Percentiles rank a stretch among this genome's conserved stretches.
Evolutionary conservation across 768 basidiomycete species (phyloP).

Genomic region (Suillus subaureus): DNA sequence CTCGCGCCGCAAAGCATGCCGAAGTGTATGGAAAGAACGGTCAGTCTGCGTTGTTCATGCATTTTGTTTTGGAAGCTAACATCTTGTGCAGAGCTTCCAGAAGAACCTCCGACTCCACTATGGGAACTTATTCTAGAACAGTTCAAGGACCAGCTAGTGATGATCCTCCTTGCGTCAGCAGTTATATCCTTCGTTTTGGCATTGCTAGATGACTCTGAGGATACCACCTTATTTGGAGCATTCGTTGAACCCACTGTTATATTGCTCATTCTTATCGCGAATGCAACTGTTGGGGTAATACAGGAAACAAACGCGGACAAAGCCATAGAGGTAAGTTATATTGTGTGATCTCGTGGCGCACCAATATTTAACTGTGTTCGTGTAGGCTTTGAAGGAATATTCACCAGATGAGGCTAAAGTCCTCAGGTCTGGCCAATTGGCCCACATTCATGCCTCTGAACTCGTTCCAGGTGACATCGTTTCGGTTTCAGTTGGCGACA

Average conservation of each 20-base stretch:
- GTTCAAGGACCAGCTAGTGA: constrained; percentile 98
- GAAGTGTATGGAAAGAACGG: constrained; percentile 88
- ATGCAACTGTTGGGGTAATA: constrained; percentile 96
- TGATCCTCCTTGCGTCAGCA: constrained; percentile 94
- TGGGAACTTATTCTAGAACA: constrained; percentile 98
- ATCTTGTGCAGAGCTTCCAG: constrained; percentile 73
- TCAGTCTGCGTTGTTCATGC: constrained; percentile 30
- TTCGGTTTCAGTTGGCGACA: constrained; percentile 90
- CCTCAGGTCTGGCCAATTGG: constrained; percentile 67
- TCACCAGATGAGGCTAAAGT: constrained; percentile 96
- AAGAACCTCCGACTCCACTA: constrained; percentile 87
- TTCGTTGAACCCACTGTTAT: constrained; percentile 97
- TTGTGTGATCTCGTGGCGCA: background rate
- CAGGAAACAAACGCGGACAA: constrained; percentile 96
- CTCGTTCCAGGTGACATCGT: constrained; percentile 96
- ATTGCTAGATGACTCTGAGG: constrained; percentile 76
- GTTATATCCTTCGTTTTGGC: constrained; percentile 93
- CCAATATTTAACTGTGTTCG: constrained; percentile 1
- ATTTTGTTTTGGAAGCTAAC: background rate
- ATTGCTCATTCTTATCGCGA: constrained; percentile 92
- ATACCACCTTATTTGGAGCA: constrained; percentile 70
- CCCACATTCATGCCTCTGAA: constrained; percentile 80
- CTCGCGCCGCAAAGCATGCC: constrained; percentile 73
- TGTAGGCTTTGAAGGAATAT: constrained; percentile 92
- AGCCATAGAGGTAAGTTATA: constrained; percentile 86